Evolutionary conservation across 768 basidiomycete species (phyloP).

Genomic region (Suillus occidentalis): DNA sequence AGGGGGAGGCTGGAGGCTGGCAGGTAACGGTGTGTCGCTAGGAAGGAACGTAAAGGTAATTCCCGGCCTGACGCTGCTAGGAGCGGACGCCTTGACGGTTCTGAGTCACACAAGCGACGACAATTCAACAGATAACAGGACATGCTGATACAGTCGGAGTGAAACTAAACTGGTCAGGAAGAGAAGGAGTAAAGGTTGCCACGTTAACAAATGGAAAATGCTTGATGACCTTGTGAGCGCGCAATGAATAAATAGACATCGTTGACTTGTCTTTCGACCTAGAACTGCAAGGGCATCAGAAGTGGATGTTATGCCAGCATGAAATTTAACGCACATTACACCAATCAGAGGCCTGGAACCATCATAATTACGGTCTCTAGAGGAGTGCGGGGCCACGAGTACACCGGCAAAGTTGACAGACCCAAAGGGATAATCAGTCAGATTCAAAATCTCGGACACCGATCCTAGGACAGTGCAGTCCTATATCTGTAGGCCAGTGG

Average conservation of each 20-base stretch:
- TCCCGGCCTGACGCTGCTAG: conserved; percentile 36
- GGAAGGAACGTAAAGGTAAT: conserved; percentile 58
- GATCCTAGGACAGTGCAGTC: conserved; percentile 54
- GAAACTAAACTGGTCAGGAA: conserved; percentile 49
- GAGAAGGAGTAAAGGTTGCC: conserved; percentile 42
- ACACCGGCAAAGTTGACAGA: conserved; percentile 40
- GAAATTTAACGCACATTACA: conserved; percentile 30
- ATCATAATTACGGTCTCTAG: conserved; percentile 29
- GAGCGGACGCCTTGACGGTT: conserved; percentile 29
- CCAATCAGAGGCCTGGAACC: conserved; percentile 37
- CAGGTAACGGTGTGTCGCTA: conserved; percentile 36
- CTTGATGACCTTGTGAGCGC: conserved; percentile 54
- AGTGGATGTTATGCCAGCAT: not conserved
- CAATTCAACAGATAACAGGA: conserved; percentile 51
- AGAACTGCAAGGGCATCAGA: conserved; percentile 17
- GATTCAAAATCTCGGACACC: conserved; percentile 54
- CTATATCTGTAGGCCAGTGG: conserved; percentile 58
- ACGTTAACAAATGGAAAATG: conserved; percentile 45
- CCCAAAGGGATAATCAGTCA: conserved; percentile 39
- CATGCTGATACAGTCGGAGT: too few relatives aligned
- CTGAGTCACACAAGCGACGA: conserved; percentile 57
- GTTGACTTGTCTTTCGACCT: conserved; percentile 21
- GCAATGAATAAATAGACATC: conserved; percentile 48
- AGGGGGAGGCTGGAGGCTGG: conserved; percentile 39
- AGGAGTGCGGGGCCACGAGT: conserved; percentile 34